phyloP scores from a whole-genome alignment of 192 early-diverging fungal species.

The Funneliformis geosporum region DNA sequence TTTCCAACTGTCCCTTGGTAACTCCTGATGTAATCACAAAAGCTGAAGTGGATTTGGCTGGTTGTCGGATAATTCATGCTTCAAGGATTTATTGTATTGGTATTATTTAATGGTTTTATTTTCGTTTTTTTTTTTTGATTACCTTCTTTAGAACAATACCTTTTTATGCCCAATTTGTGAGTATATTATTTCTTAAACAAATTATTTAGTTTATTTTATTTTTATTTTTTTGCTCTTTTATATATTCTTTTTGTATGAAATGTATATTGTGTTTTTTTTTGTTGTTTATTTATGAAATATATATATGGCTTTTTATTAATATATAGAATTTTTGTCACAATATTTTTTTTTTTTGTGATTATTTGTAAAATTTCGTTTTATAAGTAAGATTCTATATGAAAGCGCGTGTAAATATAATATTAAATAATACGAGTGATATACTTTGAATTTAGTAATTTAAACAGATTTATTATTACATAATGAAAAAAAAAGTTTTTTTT shows the following conservation, averaged over 20 bases:
- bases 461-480: background rate
- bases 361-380: background rate
- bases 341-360: background rate
- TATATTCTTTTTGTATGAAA: too few species aligned
- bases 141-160: background rate
- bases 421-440: background rate
- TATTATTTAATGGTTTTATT: background rate
- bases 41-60: background rate
- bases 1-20: slow-evolving; percentile 18
- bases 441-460: background rate
- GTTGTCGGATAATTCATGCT: slow-evolving; percentile 22
- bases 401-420: background rate
- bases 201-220: background rate
- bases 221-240: background rate
- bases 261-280: too few species aligned
- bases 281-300: too few species aligned
- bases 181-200: background rate
- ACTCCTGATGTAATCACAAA: background rate
- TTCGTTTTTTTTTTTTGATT: too few species aligned
- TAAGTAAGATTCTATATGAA: background rate
- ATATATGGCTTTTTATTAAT: too few species aligned
- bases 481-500: background rate
- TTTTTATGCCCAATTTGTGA: background rate
- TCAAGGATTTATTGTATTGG: slow-evolving; percentile 2
- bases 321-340: too few species aligned